phyloP scores from a whole-genome alignment of 768 basidiomycete genomes.

The Lyophyllum decastes region DNA sequence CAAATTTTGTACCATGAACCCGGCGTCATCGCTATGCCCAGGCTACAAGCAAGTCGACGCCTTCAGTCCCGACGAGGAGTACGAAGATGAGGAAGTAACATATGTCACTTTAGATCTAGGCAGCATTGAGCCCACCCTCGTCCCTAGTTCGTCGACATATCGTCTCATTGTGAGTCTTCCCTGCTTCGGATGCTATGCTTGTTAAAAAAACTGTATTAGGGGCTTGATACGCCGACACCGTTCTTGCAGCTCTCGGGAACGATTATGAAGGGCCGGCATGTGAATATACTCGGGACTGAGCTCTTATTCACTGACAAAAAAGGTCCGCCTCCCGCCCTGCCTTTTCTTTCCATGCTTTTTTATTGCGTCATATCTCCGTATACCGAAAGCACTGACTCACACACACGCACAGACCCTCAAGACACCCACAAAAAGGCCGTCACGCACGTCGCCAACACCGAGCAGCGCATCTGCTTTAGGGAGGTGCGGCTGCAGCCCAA shows the following conservation, averaged over 20 bases:
- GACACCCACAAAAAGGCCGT: constrained; percentile 54
- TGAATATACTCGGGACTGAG: constrained; percentile 72
- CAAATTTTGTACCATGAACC: constrained; percentile 1
- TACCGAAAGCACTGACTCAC: too few relatives aligned
- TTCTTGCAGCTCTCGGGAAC: constrained; percentile 79
- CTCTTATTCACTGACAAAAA: constrained; percentile 72
- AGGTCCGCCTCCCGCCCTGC: constrained; percentile 27
- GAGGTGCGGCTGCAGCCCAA: constrained; percentile 63
- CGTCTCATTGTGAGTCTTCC: constrained; percentile 66
- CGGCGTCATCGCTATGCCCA: constrained; percentile 41
- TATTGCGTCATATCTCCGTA: not conserved
- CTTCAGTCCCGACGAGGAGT: constrained; percentile 70
- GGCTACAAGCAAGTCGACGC: constrained; percentile 68
- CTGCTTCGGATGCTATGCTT: not conserved
- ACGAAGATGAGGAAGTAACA: constrained; percentile 50
- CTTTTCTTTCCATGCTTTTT: not conserved
- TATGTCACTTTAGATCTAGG: constrained; percentile 81
- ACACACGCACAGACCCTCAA: constrained; percentile 34
- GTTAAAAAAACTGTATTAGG: constrained; percentile 39
- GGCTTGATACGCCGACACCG: constrained; percentile 75
- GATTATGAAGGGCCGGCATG: constrained; percentile 69
- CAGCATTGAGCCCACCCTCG: constrained; percentile 68
- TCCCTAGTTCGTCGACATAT: constrained; percentile 70
- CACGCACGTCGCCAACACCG: constrained; percentile 58
- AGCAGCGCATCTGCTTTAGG: constrained; percentile 71